Conservation (phyloP, 306 rosid species). For the Acacia confusa region DNA sequence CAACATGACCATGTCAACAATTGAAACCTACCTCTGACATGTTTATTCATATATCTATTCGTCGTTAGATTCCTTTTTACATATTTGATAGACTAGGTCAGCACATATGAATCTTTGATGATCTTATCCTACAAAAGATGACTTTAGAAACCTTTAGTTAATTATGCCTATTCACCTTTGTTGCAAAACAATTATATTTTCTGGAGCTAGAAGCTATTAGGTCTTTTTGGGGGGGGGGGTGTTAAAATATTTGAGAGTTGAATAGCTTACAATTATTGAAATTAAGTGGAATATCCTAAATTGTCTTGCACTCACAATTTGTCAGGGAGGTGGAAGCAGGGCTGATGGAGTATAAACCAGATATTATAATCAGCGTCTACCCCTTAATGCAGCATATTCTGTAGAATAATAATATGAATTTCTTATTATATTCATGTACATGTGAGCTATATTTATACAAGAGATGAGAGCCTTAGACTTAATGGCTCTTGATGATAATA, state of each 20-base stretch:
- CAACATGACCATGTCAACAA: background rate
- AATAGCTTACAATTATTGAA: background rate
- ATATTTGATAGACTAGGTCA: background rate
- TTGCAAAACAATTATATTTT: background rate
- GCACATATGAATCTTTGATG: background rate
- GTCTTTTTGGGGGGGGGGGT: background rate
- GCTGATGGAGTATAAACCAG: constrained; percentile 91
- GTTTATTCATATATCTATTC: background rate
- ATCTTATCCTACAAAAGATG: constrained; percentile 19
- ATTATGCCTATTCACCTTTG: constrained; percentile 23
- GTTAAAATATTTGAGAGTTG: background rate
- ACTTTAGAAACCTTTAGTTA: constrained; percentile 34
- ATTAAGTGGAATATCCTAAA: constrained; percentile 27
- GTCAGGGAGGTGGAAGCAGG: constrained; percentile 97
- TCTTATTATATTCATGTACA: too few relatives aligned
- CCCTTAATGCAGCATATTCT: constrained; percentile 99
- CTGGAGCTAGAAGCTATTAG: constrained; percentile 10
- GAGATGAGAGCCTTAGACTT: too few relatives aligned
- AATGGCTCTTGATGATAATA: too few relatives aligned
- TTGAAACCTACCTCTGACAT: background rate
- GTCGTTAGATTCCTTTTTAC: background rate
- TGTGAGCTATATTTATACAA: too few relatives aligned
- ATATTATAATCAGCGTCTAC: constrained; percentile 92
- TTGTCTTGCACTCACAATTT: constrained; percentile 28
- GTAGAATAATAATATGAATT: too few relatives aligned